phyloP scores from a whole-genome alignment of 345 rosid species.

The Gossypium mustelinum region DNA sequence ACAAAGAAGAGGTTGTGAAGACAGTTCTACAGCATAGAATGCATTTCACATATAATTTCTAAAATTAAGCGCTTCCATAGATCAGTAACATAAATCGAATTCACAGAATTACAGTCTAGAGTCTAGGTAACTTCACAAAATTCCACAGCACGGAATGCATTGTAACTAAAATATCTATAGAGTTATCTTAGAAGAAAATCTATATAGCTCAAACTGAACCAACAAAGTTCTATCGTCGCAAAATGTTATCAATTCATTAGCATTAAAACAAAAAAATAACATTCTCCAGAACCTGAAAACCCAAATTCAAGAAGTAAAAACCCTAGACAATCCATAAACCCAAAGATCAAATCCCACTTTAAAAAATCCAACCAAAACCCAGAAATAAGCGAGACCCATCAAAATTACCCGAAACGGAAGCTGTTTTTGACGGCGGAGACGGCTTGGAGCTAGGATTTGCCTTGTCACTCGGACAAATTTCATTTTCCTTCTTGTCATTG shows the following conservation, averaged over 20 bases:
- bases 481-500: neutral
- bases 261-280: neutral
- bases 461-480: neutral
- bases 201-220: neutral
- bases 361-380: neutral
- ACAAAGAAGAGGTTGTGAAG: neutral
- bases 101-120: neutral
- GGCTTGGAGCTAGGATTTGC: neutral
- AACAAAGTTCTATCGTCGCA: neutral
- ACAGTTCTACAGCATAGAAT: neutral
- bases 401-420: neutral
- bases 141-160: no score
- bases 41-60: neutral
- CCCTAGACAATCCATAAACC: neutral
- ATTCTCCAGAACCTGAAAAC: neutral
- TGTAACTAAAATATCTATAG: neutral
- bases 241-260: neutral
- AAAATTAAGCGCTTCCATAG: neutral
- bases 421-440: neutral
- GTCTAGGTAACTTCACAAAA: no score
- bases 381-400: neutral
- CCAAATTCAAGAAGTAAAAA: neutral
- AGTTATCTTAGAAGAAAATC: neutral
- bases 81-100: neutral
- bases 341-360: neutral